Evolutionary conservation across 1,139 yeast species (phyloP), one percentile per base, ranked within the genome.

Genomic region (Saccharomyces hybrid): DNA sequence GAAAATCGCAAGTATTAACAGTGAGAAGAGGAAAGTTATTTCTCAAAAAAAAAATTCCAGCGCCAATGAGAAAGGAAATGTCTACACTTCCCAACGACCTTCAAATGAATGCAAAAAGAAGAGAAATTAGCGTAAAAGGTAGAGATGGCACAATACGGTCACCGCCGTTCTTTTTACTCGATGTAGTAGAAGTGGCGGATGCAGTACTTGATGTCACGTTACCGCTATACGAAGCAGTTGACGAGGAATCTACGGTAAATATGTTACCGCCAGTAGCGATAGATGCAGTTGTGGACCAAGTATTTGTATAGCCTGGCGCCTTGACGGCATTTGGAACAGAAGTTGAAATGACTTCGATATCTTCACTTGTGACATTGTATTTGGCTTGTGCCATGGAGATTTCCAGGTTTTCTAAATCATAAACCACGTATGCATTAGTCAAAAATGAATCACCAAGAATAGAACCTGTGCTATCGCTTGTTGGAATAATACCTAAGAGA

Each of bases 401-500:
- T 64, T 82, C 80, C 53, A 74, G 70, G 58, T 79, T 80, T 29
- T 84, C 88, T 59, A 87, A 72, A 69, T 88, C 93, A 62, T 80
- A 88, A 47, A 88, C 95, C 53, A 84, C 79, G 65, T 88, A 88
- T 6, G 87, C 88, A 52, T 79, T 75, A 58, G 88, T 78, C 61
- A 88, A 72, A 69, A 88, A 82, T 41, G 84, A 78, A 67, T 86
- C 95, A 48, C 96, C 96, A 21, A 87, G 66, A 16, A 80, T 72
- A 53, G 71, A 66, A 1, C 63, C 52, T 7, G 41, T 38, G 7
- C 6, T 19, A 26, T 64, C 66, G 38, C 63, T 70, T 28, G 66
- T 68, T 28, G 64, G 58, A 38, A 69, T 56, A 5, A 75, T 55
- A 4, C 73, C 72, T 16, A 75, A 55, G 2, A 67, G 71, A 64